phyloP scores from a whole-genome alignment of 2,329 filamentous ascomycete genomes.

The Pseudophaeomoniella oleicola region DNA sequence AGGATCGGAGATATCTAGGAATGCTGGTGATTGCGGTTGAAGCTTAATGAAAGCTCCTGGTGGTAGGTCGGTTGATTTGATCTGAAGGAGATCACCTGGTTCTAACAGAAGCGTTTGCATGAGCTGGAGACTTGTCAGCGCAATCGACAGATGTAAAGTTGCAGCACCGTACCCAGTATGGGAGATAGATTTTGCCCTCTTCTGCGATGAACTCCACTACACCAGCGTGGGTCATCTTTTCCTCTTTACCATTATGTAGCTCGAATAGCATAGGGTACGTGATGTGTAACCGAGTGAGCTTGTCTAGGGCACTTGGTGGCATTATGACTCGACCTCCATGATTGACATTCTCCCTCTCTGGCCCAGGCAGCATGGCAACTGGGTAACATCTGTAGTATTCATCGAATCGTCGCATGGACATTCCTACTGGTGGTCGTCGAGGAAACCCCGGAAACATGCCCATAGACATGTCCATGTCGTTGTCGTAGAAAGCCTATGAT shows the following conservation, averaged over 20 bases:
- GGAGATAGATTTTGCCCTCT: constrained; percentile 89
- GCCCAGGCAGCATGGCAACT: constrained; percentile 80
- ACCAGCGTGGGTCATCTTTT: constrained; percentile 75
- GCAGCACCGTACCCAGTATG: constrained; percentile 63
- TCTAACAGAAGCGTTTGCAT: constrained; percentile 87
- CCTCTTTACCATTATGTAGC: constrained; percentile 73
- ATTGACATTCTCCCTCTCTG: constrained; percentile 79
- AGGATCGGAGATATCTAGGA: constrained; percentile 92
- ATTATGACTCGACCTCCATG: constrained; percentile 96
- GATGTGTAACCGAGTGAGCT: constrained; percentile 88
- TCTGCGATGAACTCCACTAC: constrained; percentile 96
- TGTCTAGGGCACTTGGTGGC: constrained; percentile 90
- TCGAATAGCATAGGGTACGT: constrained; percentile 97
- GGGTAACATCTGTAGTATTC: constrained; percentile 98
- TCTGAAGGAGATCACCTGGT: constrained; percentile 84
- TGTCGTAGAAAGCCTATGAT: constrained; percentile 18
- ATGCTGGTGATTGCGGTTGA: constrained; percentile 82
- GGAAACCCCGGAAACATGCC: constrained; percentile 38
- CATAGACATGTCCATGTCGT: constrained; percentile 31
- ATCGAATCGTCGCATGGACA: constrained; percentile 66
- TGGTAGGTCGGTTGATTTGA: constrained; percentile 86
- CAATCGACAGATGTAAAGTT: neutral
- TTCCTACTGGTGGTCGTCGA: constrained; percentile 28
- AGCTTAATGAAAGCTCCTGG: constrained; percentile 89
- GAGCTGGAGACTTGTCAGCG: constrained; percentile 44